A percentile compares a stretch with the other conserved stretches of the same genome.
phyloP scores from a whole-genome alignment of 257 asterid species.

The Mitragyna speciosa region DNA sequence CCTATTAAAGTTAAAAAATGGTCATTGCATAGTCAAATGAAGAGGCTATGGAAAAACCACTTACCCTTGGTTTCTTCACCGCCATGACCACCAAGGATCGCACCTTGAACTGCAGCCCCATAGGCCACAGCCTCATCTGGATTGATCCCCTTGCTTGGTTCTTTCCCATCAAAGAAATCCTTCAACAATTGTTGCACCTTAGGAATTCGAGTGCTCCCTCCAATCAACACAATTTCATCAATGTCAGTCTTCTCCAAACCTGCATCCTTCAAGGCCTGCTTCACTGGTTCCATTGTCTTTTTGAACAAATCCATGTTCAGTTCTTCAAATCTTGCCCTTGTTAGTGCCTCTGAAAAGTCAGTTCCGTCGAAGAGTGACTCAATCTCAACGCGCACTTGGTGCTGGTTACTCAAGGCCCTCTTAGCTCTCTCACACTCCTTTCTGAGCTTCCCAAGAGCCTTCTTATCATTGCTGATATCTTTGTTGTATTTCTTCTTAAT shows the following conservation, averaged over 20 bases:
- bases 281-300: conserved; percentile 33
- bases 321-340: conserved; percentile 32
- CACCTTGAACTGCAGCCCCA: conserved; percentile 39
- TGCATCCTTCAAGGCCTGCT: conserved; percentile 29
- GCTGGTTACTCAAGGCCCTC: conserved; percentile 30
- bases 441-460: conserved; percentile 30
- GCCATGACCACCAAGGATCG: conserved; percentile 26
- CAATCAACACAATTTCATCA: conserved; percentile 32
- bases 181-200: conserved; percentile 35
- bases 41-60: neutral
- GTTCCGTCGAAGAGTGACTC: conserved; percentile 30
- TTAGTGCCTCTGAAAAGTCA: conserved; percentile 29
- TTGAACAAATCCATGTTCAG: conserved; percentile 33
- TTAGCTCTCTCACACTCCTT: conserved; percentile 33
- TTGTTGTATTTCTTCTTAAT: conserved; percentile 29
- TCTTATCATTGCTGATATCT: conserved; percentile 26
- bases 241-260: conserved; percentile 25
- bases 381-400: conserved; percentile 28
- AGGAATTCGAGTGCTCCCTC: conserved; percentile 40
- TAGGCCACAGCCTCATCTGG: conserved; percentile 36
- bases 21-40: too few relatives aligned
- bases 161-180: conserved; percentile 39
- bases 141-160: conserved; percentile 29
- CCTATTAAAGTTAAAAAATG: neutral
- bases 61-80: conserved; percentile 26